Conservation (phyloP, 495 filamentous ascomycete genomes). For the Poronia punctata region DNA sequence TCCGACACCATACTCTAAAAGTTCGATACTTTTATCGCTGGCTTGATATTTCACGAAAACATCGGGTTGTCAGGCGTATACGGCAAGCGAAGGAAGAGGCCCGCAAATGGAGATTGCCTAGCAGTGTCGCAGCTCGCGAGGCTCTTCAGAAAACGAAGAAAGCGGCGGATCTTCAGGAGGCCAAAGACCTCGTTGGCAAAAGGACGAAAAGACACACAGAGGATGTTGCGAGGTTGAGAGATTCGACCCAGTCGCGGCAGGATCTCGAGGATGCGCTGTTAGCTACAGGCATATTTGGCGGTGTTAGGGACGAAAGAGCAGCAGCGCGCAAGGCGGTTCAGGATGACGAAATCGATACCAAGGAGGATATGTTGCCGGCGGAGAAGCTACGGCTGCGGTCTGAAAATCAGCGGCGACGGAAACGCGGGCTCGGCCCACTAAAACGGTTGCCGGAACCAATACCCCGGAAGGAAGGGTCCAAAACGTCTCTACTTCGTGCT, state of each 20-base stretch:
- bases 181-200: constrained; percentile 14
- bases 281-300: constrained; percentile 35
- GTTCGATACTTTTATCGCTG: constrained; percentile 44
- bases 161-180: constrained; percentile 15
- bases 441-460: constrained; percentile 17
- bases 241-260: constrained; percentile 12
- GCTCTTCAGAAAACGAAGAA: constrained; percentile 17
- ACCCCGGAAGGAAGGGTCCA: constrained; percentile 15
- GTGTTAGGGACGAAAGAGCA: constrained; percentile 28
- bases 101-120: constrained; percentile 18
- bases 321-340: constrained; percentile 24
- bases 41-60: constrained; percentile 36
- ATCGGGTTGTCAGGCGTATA: constrained; percentile 22
- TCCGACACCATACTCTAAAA: constrained; percentile 32
- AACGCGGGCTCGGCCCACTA: constrained; percentile 16
- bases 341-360: constrained; percentile 5
- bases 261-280: constrained; percentile 34
- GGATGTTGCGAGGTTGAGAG: constrained; percentile 11
- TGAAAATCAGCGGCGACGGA: constrained; percentile 19
- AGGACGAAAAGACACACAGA: constrained; percentile 9
- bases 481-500: constrained; percentile 22
- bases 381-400: constrained; percentile 14
- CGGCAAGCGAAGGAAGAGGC: constrained; percentile 29
- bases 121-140: constrained; percentile 22
- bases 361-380: constrained; percentile 1